phyloP scores from a whole-genome alignment of 352 stramenopile genomes.

The Pythium myriotylum region DNA sequence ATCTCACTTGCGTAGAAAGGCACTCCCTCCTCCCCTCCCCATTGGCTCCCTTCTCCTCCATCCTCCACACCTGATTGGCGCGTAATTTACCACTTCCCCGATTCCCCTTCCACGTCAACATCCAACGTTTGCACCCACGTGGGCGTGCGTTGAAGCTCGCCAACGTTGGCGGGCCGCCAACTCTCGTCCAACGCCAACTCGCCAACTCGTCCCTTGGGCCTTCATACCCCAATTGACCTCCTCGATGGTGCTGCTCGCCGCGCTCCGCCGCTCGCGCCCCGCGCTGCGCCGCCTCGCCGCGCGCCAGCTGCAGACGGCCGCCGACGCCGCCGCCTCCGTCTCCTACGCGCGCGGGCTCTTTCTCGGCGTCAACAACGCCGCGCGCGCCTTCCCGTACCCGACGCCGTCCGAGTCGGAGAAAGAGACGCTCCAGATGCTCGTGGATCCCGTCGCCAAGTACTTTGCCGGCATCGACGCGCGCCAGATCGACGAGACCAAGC shows the following conservation, averaged over 20 bases:
- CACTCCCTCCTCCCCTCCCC: too few relatives aligned
- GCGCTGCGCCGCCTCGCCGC: constrained; percentile 20
- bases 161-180: too few relatives aligned
- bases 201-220: too few relatives aligned
- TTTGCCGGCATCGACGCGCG: constrained; percentile 71
- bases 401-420: constrained; percentile 66
- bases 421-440: constrained; percentile 86
- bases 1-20: too few relatives aligned
- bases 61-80: too few relatives aligned
- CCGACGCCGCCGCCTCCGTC: constrained; percentile 60
- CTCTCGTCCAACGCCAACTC: too few relatives aligned
- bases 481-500: constrained; percentile 82
- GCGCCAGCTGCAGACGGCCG: constrained; percentile 69
- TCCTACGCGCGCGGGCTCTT: constrained; percentile 86
- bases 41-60: too few relatives aligned
- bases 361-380: constrained; percentile 80
- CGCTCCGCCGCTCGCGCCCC: constrained; percentile 35
- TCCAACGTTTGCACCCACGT: too few relatives aligned
- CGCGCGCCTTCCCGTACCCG: constrained; percentile 81
- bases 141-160: too few relatives aligned
- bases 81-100: too few relatives aligned
- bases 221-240: too few relatives aligned
- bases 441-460: constrained; percentile 81
- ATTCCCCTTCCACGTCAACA: too few relatives aligned
- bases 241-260: constrained; percentile 50